These are phyloP conservation scores for Diaporthe destruens DNA, from an alignment of 2,329 filamentous ascomycete species.

Conservation along the genomic window DNA sequence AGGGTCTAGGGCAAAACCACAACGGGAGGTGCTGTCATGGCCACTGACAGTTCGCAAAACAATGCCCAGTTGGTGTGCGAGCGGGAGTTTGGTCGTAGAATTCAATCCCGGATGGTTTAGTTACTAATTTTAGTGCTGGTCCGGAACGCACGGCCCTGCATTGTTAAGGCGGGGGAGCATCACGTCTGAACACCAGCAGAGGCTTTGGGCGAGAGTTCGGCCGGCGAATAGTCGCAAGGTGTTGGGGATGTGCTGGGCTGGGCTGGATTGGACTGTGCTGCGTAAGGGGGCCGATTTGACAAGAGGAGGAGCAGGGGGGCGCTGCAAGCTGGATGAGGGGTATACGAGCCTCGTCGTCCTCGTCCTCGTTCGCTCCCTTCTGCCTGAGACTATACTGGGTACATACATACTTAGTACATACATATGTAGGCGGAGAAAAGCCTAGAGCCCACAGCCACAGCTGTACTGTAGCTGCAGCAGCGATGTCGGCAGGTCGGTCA, in stretches of 20 bases:
- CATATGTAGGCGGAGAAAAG: background rate
- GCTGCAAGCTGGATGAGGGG: constrained; percentile 16
- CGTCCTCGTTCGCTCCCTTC: background rate
- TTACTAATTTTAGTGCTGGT: constrained; percentile 16
- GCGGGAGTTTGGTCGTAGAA: constrained; percentile 32
- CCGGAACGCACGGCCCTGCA: constrained; percentile 33
- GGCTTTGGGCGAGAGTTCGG: constrained; percentile 34
- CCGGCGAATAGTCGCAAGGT: constrained; percentile 1
- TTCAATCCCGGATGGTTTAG: constrained; percentile 16
- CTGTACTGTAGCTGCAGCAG: background rate
- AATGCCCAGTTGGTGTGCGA: constrained; percentile 25
- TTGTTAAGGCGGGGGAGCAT: constrained; percentile 3
- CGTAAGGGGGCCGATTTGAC: constrained; percentile 4
- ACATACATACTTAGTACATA: no score
- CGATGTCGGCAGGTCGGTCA: background rate
- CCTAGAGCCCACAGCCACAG: constrained; percentile 8
- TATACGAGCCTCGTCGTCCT: constrained; percentile 11
- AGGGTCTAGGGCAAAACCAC: constrained; percentile 2
- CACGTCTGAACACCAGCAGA: background rate
- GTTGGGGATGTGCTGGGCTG: background rate
- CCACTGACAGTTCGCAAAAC: constrained; percentile 25
- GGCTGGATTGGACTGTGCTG: background rate
- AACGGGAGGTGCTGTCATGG: constrained; percentile 9
- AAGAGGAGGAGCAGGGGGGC: background rate
- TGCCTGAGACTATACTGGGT: background rate